Conservation (phyloP, 2,329 filamentous ascomycete genomes). For the Acrocalymma vagum region DNA sequence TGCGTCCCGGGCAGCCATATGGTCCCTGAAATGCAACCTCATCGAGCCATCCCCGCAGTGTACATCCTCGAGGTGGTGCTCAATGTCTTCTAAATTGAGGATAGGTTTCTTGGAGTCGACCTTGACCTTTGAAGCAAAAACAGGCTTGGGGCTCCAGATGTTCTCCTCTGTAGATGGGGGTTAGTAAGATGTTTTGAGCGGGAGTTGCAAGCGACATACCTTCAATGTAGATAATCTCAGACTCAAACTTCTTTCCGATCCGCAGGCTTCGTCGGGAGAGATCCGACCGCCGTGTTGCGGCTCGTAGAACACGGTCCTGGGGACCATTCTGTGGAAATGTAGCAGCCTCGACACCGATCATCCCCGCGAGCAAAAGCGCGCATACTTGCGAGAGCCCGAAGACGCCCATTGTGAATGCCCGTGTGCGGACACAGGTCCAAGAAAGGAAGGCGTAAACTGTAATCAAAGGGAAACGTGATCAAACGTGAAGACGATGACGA, state of each 20-base stretch:
- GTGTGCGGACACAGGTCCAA: too few relatives aligned
- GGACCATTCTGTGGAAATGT: constrained; percentile 6
- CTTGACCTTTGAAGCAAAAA: constrained; percentile 45
- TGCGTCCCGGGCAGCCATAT: constrained; percentile 32
- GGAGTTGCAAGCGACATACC: constrained; percentile 21
- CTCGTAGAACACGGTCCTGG: constrained; percentile 34
- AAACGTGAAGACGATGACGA: too few relatives aligned
- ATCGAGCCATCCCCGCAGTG: constrained; percentile 35
- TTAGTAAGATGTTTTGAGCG: not conserved
- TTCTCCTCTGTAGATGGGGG: constrained; percentile 30
- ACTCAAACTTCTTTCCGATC: constrained; percentile 35
- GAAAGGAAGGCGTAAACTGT: too few relatives aligned
- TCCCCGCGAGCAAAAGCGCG: constrained; percentile 22
- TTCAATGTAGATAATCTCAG: constrained; percentile 44
- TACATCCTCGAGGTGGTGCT: constrained; percentile 41
- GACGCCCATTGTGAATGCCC: too few relatives aligned
- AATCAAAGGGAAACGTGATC: too few relatives aligned
- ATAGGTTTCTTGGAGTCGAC: constrained; percentile 42
- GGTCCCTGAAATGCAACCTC: constrained; percentile 38
- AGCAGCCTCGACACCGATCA: constrained; percentile 18
- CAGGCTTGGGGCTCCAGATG: constrained; percentile 25
- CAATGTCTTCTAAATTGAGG: constrained; percentile 46
- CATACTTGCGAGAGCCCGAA: constrained; percentile 19
- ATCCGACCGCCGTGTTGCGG: constrained; percentile 39
- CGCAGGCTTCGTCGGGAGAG: constrained; percentile 31